Percentiles rank a stretch among this genome's conserved stretches.
Conservation (phyloP, 2,329 filamentous ascomycete genomes). For the Scorias spongiosa region DNA sequence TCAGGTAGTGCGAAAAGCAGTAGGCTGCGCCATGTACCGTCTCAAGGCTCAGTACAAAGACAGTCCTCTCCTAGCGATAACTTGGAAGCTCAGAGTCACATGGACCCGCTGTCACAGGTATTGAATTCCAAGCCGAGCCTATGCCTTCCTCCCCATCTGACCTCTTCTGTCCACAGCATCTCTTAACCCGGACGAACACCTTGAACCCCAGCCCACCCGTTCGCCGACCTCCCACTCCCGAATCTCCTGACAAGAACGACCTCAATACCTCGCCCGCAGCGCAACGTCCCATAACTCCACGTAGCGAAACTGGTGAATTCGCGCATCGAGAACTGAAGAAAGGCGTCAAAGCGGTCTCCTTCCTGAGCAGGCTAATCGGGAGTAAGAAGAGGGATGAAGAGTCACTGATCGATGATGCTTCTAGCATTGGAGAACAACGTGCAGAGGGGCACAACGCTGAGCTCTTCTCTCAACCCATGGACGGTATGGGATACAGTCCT, state of each 20-base stretch:
- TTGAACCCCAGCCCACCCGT: constrained; percentile 35
- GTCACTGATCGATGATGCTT: constrained; percentile 34
- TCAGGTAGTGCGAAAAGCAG: not conserved
- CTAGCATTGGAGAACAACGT: constrained; percentile 52
- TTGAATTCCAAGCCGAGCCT: constrained; percentile 11
- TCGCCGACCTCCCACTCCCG: constrained; percentile 27
- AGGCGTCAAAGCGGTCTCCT: constrained; percentile 69
- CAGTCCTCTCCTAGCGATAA: not conserved
- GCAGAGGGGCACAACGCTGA: constrained; percentile 70
- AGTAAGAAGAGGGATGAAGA: constrained; percentile 51
- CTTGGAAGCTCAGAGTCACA: constrained; percentile 17
- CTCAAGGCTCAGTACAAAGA: not conserved
- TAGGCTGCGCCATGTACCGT: not conserved
- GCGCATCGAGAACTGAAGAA: constrained; percentile 43
- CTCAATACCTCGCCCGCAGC: constrained; percentile 6
- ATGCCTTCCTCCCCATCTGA: constrained; percentile 5
- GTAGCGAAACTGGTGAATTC: constrained; percentile 10
- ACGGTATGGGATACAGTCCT: constrained; percentile 61
- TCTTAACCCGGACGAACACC: constrained; percentile 46
- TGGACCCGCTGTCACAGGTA: constrained; percentile 56
- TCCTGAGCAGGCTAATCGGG: constrained; percentile 73
- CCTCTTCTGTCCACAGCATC: constrained; percentile 27
- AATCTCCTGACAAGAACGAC: constrained; percentile 10
- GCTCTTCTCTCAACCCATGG: constrained; percentile 64
- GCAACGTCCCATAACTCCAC: constrained; percentile 2